These are phyloP conservation scores for Casuarina cunninghamiana DNA, from an alignment of 306 rosid species.

Conservation along the genomic window DNA sequence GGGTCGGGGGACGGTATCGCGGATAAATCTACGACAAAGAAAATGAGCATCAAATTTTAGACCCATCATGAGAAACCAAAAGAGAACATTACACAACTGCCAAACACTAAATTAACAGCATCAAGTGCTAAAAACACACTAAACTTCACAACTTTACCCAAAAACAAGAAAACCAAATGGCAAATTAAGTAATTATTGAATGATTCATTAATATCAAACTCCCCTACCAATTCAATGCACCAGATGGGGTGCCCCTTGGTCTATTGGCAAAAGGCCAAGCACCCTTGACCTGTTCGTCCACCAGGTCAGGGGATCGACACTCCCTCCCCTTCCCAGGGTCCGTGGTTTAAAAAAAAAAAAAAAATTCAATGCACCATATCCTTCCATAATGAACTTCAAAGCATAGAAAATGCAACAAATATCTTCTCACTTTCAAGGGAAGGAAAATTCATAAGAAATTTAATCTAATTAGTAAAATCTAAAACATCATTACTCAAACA, in stretches of 20 bases:
- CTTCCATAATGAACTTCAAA: not conserved
- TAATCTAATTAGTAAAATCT: constrained; percentile 8
- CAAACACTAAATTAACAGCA: not conserved
- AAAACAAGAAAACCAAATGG: not conserved
- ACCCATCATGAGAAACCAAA: not conserved
- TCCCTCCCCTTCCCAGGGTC: too few relatives aligned
- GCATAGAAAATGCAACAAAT: not conserved
- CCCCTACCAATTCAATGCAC: not conserved
- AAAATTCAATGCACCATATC: not conserved
- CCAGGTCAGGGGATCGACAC: too few relatives aligned
- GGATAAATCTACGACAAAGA: constrained; percentile 55
- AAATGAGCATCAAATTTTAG: not conserved
- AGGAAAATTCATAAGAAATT: not conserved
- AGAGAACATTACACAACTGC: not conserved
- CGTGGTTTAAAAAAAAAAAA: too few relatives aligned
- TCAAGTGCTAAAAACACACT: not conserved
- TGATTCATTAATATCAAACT: not conserved
- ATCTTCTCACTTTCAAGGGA: not conserved
- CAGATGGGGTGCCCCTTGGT: not conserved
- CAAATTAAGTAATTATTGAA: not conserved
- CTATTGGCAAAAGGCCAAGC: too few relatives aligned
- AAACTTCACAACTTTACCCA: not conserved
- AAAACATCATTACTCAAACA: not conserved
- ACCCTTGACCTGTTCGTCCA: too few relatives aligned
- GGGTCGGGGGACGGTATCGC: constrained; percentile 73